Evolutionary conservation across 116 monocot genomes (phyloP).

Genomic region (Cymodocea nodosa): DNA sequence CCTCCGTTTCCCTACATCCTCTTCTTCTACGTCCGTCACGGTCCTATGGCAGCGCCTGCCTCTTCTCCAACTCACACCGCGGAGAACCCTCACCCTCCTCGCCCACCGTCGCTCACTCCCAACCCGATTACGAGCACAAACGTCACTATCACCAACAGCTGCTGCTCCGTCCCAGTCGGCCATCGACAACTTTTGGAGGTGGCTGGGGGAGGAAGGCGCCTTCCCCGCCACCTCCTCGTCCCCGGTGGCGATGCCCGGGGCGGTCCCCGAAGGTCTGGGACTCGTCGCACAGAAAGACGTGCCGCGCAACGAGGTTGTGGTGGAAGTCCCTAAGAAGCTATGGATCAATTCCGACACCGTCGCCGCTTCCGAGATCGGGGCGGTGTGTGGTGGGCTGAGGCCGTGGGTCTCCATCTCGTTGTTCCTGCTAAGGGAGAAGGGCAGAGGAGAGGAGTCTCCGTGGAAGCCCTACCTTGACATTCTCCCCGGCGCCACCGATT

Average conservation of each 20-base stretch:
- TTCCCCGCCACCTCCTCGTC: slow-evolving; percentile 6
- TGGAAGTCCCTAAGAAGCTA: slow-evolving; percentile 63
- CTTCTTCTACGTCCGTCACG: no score
- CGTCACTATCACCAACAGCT: no score
- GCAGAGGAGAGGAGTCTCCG: slow-evolving; percentile 29
- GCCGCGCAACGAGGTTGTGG: slow-evolving; percentile 35
- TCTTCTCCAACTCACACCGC: no score
- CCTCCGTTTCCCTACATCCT: neutral
- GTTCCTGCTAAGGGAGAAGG: slow-evolving; percentile 58
- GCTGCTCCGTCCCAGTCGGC: neutral
- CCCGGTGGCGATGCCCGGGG: slow-evolving; percentile 17
- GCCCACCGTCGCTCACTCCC: neutral
- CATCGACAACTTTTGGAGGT: slow-evolving; percentile 32
- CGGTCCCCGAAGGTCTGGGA: slow-evolving; percentile 61
- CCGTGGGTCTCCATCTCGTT: slow-evolving; percentile 69
- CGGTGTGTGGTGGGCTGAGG: slow-evolving; percentile 32
- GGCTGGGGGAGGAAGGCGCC: slow-evolving; percentile 30
- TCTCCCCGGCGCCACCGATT: slow-evolving; percentile 51
- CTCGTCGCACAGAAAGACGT: slow-evolving; percentile 62
- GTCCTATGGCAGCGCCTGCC: no score
- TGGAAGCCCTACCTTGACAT: slow-evolving; percentile 70
- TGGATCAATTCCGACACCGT: slow-evolving; percentile 72
- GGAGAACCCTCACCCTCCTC: no score
- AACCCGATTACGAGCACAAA: neutral
- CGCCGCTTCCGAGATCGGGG: slow-evolving; percentile 36